Conservation (phyloP, 2,329 filamentous ascomycete genomes). For the Pestalotiopsis sp. region DNA sequence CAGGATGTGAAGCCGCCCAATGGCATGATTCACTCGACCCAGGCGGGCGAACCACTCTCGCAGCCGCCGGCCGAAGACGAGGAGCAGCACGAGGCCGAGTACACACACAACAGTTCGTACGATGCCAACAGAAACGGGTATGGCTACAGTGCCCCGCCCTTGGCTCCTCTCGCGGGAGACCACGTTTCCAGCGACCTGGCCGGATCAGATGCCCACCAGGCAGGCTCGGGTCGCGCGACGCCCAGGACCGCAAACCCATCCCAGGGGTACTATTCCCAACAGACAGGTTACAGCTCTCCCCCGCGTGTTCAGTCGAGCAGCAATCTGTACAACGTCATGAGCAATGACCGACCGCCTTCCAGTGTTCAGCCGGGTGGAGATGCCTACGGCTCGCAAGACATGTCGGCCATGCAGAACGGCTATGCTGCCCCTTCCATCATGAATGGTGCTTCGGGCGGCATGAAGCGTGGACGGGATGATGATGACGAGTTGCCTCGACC, state of each 20-base stretch:
- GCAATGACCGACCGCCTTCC: conserved; percentile 69
- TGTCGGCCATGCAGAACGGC: conserved; percentile 59
- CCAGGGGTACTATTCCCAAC: conserved; percentile 72
- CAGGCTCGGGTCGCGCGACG: conserved; percentile 81
- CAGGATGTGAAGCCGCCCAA: conserved; percentile 68
- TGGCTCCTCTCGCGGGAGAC: conserved; percentile 69
- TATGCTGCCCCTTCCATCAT: conserved; percentile 67
- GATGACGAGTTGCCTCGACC: conserved; percentile 64
- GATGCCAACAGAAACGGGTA: conserved; percentile 74
- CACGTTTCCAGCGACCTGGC: conserved; percentile 84
- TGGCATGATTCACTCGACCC: conserved; percentile 63
- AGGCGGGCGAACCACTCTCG: conserved; percentile 56
- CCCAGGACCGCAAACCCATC: conserved; percentile 76
- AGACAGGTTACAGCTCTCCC: conserved; percentile 75
- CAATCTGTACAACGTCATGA: conserved; percentile 88
- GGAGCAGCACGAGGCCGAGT: conserved; percentile 78
- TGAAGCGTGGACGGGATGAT: conserved; percentile 58
- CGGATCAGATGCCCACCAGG: conserved; percentile 78
- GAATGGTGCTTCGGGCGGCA: conserved; percentile 58
- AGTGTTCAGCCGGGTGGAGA: conserved; percentile 71
- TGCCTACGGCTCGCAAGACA: conserved; percentile 70
- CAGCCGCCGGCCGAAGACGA: conserved; percentile 65
- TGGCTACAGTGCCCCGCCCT: conserved; percentile 72
- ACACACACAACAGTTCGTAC: conserved; percentile 83
- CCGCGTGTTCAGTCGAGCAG: conserved; percentile 73